Base-by-base conservation (phyloP, 495 filamentous ascomycete species). In the Immersiella caudata region DNA sequence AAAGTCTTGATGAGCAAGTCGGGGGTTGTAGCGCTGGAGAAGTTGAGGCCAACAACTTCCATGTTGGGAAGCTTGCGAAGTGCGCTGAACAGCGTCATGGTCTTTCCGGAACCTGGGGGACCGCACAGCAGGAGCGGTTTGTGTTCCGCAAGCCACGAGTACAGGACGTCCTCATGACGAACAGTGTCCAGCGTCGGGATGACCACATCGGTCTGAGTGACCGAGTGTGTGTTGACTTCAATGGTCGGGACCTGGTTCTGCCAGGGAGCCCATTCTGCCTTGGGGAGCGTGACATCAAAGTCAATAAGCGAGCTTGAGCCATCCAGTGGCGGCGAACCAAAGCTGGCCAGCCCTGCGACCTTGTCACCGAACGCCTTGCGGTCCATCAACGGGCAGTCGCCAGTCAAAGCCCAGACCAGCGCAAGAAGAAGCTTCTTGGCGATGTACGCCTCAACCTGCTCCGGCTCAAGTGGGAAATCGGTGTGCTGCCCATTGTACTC, bases 31-130 rank as follows among this genome's bases (percentile, higher is more conserved):
- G 95, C 96, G 71, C 95, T 97, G 18, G 95, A 99, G 79, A 99
- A 99, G 77, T 99, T 99, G 77, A 99, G 91, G 54, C 95, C 95
- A 62, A 98, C 96, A 62, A 96, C 91, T 79, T 99, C 96, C 94
- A 99, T 96, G 76, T 97, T 96, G 21, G 94, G 94, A 49, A 98
- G 82, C 77, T 98, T 98, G 60, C 96, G 87, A 60, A 99, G 86
- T 26, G 95, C 96, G 74, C 93, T 97, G 79, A 99, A 99, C 21
- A 99, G 81, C 24, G 95, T 99, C 95, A 99, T 99, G 1, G 95
- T 99, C 82, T 99, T 99, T 80, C 95, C 95, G 49, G 95, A 98
- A 75, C 95, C 95, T 63, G 95, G 95, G 76, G 95, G 95, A 80
- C 95, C 96, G 78, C 95, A 99, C 21, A 99, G 88, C 11, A 99